Evolutionary conservation across 176 grass and related monocot genomes (phyloP).

Genomic region (Avena sativa): DNA sequence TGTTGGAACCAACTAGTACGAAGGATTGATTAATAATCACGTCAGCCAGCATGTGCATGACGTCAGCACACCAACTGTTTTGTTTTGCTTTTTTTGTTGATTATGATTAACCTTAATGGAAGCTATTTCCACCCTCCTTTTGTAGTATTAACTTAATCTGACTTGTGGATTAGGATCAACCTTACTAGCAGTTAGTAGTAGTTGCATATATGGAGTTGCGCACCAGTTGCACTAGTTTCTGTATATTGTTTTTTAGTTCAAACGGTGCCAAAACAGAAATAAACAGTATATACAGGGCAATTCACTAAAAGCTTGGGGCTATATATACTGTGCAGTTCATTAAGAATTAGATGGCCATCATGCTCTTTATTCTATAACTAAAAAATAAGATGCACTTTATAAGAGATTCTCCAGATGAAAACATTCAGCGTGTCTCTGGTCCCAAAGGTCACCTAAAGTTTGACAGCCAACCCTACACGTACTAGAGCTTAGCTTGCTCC

Average conservation of each 20-base stretch:
- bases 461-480: slow-evolving; percentile 25
- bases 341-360: background rate
- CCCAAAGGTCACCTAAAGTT: slow-evolving; percentile 15
- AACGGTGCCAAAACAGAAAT: background rate
- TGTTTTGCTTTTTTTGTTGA: background rate
- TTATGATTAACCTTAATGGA: background rate
- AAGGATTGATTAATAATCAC: background rate
- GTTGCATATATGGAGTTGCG: slow-evolving; percentile 9
- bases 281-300: background rate
- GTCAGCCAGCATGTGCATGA: slow-evolving; percentile 24
- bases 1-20: background rate
- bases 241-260: background rate
- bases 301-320: background rate
- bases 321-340: background rate
- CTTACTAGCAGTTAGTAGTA: background rate
- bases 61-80: background rate
- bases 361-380: background rate
- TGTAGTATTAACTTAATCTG: background rate
- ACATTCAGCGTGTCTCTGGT: background rate
- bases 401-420: slow-evolving; percentile 27
- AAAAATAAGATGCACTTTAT: slow-evolving; percentile 3
- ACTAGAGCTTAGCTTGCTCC: background rate
- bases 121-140: background rate
- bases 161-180: background rate
- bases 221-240: background rate